phyloP scores from a whole-genome alignment of 1,284 basidiomycete species.

The Phellinidium pouzarii region DNA sequence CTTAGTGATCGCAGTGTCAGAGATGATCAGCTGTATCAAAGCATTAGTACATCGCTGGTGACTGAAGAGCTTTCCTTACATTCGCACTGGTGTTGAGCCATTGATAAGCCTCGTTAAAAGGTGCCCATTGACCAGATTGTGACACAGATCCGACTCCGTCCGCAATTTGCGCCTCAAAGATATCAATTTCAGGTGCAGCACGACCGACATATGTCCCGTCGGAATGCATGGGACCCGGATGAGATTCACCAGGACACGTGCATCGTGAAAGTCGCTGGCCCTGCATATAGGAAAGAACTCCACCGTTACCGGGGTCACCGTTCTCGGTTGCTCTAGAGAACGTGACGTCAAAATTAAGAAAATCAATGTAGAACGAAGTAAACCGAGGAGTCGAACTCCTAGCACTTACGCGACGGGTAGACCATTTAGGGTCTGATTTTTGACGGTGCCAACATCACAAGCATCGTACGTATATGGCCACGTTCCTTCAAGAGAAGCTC shows the following conservation, averaged over 20 bases:
- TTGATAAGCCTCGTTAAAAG: constrained; percentile 32
- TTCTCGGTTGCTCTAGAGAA: constrained; percentile 39
- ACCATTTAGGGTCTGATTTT: constrained; percentile 39
- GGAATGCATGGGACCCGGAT: constrained; percentile 69
- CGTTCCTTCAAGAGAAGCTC: constrained; percentile 52
- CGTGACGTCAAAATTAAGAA: constrained; percentile 25
- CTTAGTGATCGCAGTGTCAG: constrained; percentile 32
- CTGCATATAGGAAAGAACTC: constrained; percentile 58
- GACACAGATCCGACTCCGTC: constrained; percentile 39
- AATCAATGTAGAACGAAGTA: not conserved
- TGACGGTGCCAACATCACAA: constrained; percentile 52
- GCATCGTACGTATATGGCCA: constrained; percentile 53
- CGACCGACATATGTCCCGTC: constrained; percentile 67
- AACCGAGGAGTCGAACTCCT: constrained; percentile 17
- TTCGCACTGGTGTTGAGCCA: constrained; percentile 37
- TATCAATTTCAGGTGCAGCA: constrained; percentile 81
- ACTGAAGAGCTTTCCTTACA: not conserved
- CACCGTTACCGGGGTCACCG: constrained; percentile 37
- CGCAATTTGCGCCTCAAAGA: constrained; percentile 60
- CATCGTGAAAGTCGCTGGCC: constrained; percentile 78
- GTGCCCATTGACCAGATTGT: constrained; percentile 43
- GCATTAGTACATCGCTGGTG: not conserved
- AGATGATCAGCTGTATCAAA: constrained; percentile 29
- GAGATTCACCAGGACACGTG: constrained; percentile 75
- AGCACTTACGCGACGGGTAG: constrained; percentile 26